These are phyloP conservation scores for Coemansia sp. DNA, from an alignment of 192 early-diverging fungal species.

Conservation along the genomic window DNA sequence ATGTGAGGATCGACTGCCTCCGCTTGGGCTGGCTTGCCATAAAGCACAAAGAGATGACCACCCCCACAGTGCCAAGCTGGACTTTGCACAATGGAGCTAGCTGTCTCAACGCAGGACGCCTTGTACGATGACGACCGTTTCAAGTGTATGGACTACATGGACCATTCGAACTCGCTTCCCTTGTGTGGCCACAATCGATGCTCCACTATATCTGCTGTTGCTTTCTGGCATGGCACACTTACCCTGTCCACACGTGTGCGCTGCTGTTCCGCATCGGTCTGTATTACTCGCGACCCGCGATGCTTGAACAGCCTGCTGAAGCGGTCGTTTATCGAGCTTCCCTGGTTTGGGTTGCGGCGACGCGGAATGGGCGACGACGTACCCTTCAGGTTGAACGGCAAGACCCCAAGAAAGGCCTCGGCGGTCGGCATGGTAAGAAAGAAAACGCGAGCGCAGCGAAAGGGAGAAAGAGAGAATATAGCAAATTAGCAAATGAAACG, in stretches of 20 bases:
- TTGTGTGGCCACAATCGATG: too few species aligned
- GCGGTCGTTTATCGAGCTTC: constrained; percentile 42
- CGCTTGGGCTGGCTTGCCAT: neutral
- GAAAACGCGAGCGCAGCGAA: too few species aligned
- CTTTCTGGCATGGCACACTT: constrained; percentile 15
- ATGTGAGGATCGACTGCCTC: neutral
- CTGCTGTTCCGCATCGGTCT: constrained; percentile 20
- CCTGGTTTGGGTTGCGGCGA: constrained; percentile 36
- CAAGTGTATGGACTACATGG: too few species aligned
- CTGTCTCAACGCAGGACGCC: too few species aligned
- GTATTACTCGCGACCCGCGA: constrained; percentile 28
- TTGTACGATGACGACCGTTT: too few species aligned
- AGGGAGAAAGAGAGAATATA: neutral
- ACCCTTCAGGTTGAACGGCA: constrained; percentile 46
- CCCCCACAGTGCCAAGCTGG: too few species aligned
- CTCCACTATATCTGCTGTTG: neutral
- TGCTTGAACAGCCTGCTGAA: constrained; percentile 49
- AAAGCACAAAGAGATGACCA: neutral
- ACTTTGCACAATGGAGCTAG: too few species aligned
- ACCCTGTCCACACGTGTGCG: constrained; percentile 39
- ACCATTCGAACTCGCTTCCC: too few species aligned
- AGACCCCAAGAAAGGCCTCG: constrained; percentile 45
- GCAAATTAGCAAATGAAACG: constrained; percentile 4
- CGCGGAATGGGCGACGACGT: constrained; percentile 43
- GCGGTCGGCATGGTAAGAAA: constrained; percentile 37